phyloP scores from a whole-genome alignment of 2,329 filamentous ascomycete genomes.

The Scedosporium apiospermum region DNA sequence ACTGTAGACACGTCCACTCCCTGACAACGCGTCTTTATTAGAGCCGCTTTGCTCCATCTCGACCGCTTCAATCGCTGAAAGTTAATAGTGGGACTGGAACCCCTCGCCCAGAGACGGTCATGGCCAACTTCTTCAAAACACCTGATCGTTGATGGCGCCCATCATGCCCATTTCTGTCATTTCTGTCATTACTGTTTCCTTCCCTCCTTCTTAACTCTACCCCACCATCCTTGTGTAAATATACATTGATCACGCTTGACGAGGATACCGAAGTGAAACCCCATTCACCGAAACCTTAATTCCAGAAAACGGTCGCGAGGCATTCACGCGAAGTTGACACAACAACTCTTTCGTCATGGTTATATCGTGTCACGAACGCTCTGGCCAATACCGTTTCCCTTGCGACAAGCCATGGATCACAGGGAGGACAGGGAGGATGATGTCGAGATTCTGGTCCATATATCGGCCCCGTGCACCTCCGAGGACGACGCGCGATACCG shows the following conservation, averaged over 20 bases:
- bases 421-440: constrained; percentile 12
- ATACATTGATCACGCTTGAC: neutral
- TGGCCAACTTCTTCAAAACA: too few relatives aligned
- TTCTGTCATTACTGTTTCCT: too few relatives aligned
- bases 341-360: neutral
- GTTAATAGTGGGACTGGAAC: too few relatives aligned
- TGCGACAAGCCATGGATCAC: neutral
- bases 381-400: neutral
- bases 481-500: constrained; percentile 40
- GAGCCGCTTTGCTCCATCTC: too few relatives aligned
- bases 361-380: neutral
- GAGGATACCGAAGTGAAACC: neutral
- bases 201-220: neutral
- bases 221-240: neutral
- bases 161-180: too few relatives aligned
- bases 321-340: neutral
- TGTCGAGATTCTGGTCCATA: constrained; percentile 47
- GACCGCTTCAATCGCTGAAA: too few relatives aligned
- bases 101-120: too few relatives aligned
- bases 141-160: too few relatives aligned
- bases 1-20: too few relatives aligned
- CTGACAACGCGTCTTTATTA: too few relatives aligned
- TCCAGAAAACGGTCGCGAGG: neutral
- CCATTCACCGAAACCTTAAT: neutral
- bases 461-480: constrained; percentile 38